These are phyloP conservation scores for Microstegium vimineum DNA, from an alignment of 176 grass and related monocot species.

Conservation along the genomic window DNA sequence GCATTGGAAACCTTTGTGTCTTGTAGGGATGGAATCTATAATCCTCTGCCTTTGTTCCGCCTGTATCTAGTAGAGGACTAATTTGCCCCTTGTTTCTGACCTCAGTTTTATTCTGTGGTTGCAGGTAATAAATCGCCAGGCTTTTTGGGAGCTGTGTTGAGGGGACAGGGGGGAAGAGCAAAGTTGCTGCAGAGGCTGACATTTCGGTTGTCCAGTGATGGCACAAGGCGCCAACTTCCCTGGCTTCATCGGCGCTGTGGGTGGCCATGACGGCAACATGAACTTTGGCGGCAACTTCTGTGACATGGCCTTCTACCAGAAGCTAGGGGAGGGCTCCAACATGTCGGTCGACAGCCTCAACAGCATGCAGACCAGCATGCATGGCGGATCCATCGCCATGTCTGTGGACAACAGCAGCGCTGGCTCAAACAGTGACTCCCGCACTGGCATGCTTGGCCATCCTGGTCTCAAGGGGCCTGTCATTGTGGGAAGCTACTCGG, in stretches of 20 bases:
- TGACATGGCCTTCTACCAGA: slow-evolving; percentile 73
- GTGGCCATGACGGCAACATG: slow-evolving; percentile 8
- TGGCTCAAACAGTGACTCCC: slow-evolving; percentile 54
- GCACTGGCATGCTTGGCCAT: slow-evolving; percentile 58
- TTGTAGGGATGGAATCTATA: background rate
- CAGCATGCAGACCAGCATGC: slow-evolving; percentile 65
- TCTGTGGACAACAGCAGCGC: slow-evolving; percentile 61
- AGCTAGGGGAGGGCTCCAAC: slow-evolving; percentile 66
- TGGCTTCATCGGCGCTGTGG: slow-evolving; percentile 39
- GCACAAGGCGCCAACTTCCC: slow-evolving; percentile 58
- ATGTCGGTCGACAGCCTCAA: slow-evolving; percentile 65
- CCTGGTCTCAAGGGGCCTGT: slow-evolving; percentile 48
- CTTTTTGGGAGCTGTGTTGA: background rate
- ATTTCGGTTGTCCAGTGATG: slow-evolving; percentile 21
- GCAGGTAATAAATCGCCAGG: background rate
- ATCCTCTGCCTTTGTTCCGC: background rate
- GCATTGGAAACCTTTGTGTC: background rate
- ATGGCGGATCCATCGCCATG: slow-evolving; percentile 51
- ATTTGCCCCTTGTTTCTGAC: background rate
- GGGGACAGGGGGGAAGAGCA: background rate
- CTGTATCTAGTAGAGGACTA: background rate
- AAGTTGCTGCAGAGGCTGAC: background rate
- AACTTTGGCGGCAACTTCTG: slow-evolving; percentile 50
- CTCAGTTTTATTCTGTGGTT: background rate
- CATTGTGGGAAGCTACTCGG: slow-evolving; percentile 41